Evolutionary conservation across 1,284 basidiomycete genomes (phyloP), one percentile per base, ranked within the genome.

Genomic region (Trametes pubescens): DNA sequence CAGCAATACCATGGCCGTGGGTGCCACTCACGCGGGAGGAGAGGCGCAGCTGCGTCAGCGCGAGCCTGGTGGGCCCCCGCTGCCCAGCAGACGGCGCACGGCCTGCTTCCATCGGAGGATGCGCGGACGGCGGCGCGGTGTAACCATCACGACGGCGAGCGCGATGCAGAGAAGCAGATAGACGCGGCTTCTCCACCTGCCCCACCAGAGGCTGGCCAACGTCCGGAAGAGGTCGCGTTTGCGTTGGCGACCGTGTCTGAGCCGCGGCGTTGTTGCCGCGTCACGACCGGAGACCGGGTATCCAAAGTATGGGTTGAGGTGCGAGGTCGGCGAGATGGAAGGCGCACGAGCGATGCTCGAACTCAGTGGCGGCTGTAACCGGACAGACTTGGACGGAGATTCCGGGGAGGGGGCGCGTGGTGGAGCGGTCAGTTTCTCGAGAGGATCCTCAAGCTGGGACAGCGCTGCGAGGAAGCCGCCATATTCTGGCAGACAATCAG

Each of bases 271-370:
- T 4, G 76, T 63, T 38, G 73, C 61, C 13, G 62, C 59, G 43
- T 57, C 62, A 37, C 67, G 24, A 18, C 68, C 75, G 38, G 78
- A 72, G 52, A 81, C 77, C 0, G 94, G 92, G 75, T 95, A 95
- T n/a, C 93, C 93, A 70, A 88, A 95, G 77, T 90, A 94, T 0
- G 93, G 93, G 69, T 94, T 95, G 55, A 86, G 76, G 43, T 79
- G 71, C 29, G 91, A 91, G 26, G 83, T 84, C 16, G 86, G 80
- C 32, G 82, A 79, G 63, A 86, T 69, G 74, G 54, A 65, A 10
- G 62, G 65, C 48, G 61, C 59, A 29, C 64, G 63, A 43, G 56
- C 38, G 56, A 64, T 51, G 18, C 59, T 47, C 48, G 43, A 48
- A 22, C 51, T 24, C 16, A 57, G 47, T 35, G 60, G 24, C 32